Evolutionary conservation across 2,329 filamentous ascomycete genomes (phyloP).

Genomic region (Cytospora paraplurivora): DNA sequence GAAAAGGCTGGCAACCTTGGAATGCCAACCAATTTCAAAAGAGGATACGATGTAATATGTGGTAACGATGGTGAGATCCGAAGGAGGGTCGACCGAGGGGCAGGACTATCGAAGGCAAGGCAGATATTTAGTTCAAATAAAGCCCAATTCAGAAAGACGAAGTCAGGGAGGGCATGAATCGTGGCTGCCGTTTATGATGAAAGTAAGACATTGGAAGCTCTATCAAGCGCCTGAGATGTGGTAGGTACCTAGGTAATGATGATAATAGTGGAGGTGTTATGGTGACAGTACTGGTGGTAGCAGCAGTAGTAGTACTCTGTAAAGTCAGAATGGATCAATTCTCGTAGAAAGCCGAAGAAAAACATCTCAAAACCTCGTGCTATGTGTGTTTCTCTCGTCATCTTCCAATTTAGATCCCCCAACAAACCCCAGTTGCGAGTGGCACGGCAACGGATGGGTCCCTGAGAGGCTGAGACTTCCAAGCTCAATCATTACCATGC

Average conservation of each 20-base stretch:
- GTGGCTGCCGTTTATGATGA: background rate
- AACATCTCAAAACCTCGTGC: background rate
- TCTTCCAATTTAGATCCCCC: background rate
- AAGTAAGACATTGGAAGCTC: background rate
- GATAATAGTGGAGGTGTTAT: background rate
- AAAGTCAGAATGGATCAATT: background rate
- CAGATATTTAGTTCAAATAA: background rate
- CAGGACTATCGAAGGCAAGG: background rate
- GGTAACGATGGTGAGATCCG: background rate
- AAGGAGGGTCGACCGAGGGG: background rate
- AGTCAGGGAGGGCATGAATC: constrained; percentile 1
- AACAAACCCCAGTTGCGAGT: constrained; percentile 18
- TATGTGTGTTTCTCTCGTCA: background rate
- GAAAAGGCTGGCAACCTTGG: background rate
- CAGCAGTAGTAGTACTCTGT: background rate
- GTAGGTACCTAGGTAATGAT: background rate
- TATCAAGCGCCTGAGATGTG: background rate
- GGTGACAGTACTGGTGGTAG: background rate
- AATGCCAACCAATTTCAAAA: background rate
- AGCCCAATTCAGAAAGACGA: background rate
- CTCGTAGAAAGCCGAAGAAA: background rate
- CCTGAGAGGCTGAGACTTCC: constrained; percentile 1
- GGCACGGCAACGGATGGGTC: constrained; percentile 28
- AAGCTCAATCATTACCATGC: background rate
- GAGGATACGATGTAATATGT: background rate